phyloP scores from a whole-genome alignment of 2,329 filamentous ascomycete genomes.

The Passalora sequoiae region DNA sequence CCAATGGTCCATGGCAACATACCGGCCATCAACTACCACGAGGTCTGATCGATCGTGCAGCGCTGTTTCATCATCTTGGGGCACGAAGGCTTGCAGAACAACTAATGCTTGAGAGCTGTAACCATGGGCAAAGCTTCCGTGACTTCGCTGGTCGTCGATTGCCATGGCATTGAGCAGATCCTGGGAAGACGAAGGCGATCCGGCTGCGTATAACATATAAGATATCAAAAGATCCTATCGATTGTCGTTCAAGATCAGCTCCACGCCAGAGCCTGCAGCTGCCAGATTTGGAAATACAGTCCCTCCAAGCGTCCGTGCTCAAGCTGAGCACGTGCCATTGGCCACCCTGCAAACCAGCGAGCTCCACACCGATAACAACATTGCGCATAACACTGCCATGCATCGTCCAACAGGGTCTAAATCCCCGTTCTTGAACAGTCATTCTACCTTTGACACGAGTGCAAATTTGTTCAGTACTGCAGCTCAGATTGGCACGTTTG shows the following conservation, averaged over 20 bases:
- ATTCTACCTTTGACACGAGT: no score
- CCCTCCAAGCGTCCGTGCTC: slow-evolving; percentile 3
- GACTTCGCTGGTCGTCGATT: not conserved
- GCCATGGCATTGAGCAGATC: not conserved
- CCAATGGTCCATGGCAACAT: slow-evolving; percentile 9
- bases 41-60: not conserved
- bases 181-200: not conserved
- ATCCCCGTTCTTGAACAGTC: no score
- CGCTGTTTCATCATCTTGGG: slow-evolving; percentile 3
- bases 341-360: no score
- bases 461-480: no score
- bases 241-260: slow-evolving; percentile 3
- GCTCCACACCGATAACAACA: no score
- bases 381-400: no score
- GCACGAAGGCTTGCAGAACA: slow-evolving; percentile 4
- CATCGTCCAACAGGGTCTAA: no score
- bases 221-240: no score
- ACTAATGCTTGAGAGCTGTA: slow-evolving; percentile 5
- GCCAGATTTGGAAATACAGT: no score
- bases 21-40: not conserved
- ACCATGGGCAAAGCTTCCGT: not conserved
- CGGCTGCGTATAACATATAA: not conserved
- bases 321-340: not conserved
- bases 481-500: no score
- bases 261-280: no score